These are phyloP conservation scores for Glonium stellatum DNA, from an alignment of 495 filamentous ascomycete genomes.

Conservation along the genomic window DNA sequence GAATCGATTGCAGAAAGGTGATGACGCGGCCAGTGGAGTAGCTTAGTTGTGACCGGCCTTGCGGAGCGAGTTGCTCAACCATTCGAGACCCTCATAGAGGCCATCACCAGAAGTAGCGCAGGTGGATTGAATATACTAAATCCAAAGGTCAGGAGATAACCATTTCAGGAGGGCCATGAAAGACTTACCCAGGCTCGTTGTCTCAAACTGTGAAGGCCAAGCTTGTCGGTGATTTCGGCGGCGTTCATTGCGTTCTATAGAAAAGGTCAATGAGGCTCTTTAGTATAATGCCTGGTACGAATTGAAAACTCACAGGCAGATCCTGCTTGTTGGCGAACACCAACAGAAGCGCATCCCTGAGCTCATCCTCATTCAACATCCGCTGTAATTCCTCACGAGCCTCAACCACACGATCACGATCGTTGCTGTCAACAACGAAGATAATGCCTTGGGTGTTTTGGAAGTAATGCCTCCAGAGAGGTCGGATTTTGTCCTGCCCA, in stretches of 20 bases:
- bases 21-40: not conserved
- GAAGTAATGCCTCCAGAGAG: slow-evolving; percentile 99
- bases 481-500: slow-evolving; percentile 99
- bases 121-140: slow-evolving; percentile 97
- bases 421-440: slow-evolving; percentile 99
- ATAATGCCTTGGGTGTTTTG: slow-evolving; percentile 99
- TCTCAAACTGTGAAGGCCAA: slow-evolving; percentile 96
- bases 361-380: slow-evolving; percentile 99
- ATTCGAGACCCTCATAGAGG: slow-evolving; percentile 99
- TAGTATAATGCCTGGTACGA: not conserved
- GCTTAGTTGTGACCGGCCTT: slow-evolving; percentile 78
- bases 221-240: slow-evolving; percentile 98
- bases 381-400: slow-evolving; percentile 98
- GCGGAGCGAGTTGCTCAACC: slow-evolving; percentile 91
- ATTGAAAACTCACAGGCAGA: slow-evolving; percentile 69
- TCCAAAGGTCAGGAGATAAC: not conserved
- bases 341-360: slow-evolving; percentile 91
- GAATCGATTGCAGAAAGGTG: not conserved
- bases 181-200: slow-evolving; percentile 91
- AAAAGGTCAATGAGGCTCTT: slow-evolving; percentile 1
- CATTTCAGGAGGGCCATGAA: slow-evolving; percentile 2
- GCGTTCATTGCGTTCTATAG: slow-evolving; percentile 96
- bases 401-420: slow-evolving; percentile 98
- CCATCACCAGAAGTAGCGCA: slow-evolving; percentile 98
- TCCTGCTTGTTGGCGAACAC: slow-evolving; percentile 99